Base-by-base conservation (phyloP, 371 early-diverging fungal species). In the Rhizomucor pusillus region DNA sequence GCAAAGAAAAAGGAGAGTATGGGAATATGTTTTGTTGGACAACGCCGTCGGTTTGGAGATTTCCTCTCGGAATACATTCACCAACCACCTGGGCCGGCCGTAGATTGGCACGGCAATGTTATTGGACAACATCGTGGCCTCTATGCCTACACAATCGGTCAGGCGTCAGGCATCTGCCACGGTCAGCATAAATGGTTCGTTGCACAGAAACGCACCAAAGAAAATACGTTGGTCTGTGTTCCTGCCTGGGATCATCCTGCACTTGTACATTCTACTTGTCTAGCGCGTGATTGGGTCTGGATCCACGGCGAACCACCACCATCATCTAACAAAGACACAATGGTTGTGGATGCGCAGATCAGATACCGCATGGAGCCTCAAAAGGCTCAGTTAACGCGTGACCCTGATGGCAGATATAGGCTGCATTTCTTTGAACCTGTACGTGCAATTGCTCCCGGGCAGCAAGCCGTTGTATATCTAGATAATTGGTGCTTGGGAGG, bases 21-120 rank as follows among this genome's bases (percentile, higher is more conserved):
- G 94, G 98, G 98, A 0, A 92, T 97, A 18, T 97, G 98, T 56
- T 96, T 97, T 80, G 88, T 97, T 4, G 96, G 97, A 1, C 87
- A 93, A 57, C 77, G 88, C 2, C 78, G 73, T 10, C 62, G 71
- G 12, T 96, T 94, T 69, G 80, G 84, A 3, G 82, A 85, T 12
- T 97, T 97, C 60, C 55, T 97, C 43, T 77, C 80, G 48, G 69
- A 84, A 63, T 85, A 82, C 37, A 68, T 92, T 57, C 79, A 83
- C 36, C 69, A 73, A 16, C 60, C 50, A 0, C 79, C 77, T 0
- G 93, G 94, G 1, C 73, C 77, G 6, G 83, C 89, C 20, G 63
- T 90, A 11, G 73, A 81, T 9, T 39, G 77, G 14, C 18, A 47
- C 6, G 90, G 90, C 0, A 56, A 53, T 0, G 37, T 79, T 1